These are phyloP conservation scores for Kazachstania africana DNA, from an alignment of 805 yeast genomes.

Conservation along the genomic window DNA sequence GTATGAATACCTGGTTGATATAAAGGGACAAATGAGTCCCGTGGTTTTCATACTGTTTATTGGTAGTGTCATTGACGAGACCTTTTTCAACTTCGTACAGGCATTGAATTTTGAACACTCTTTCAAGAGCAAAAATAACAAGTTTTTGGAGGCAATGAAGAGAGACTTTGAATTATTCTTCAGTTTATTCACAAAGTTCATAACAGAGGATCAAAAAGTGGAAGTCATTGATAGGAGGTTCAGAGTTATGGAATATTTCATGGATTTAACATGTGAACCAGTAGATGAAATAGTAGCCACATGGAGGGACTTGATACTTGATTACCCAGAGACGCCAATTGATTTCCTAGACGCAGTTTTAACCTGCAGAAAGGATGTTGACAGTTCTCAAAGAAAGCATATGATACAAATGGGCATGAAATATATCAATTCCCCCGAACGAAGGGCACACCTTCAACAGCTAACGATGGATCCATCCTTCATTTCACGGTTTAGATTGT, in stretches of 20 bases:
- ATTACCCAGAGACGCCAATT: constrained; percentile 69
- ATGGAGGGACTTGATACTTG: constrained; percentile 50
- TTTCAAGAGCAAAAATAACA: constrained; percentile 32
- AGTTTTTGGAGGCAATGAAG: constrained; percentile 40
- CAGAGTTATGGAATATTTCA: constrained; percentile 47
- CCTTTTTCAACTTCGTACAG: constrained; percentile 37
- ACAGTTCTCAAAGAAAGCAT: constrained; percentile 18
- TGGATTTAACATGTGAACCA: constrained; percentile 41
- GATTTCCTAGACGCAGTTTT: constrained; percentile 58
- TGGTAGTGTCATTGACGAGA: constrained; percentile 42
- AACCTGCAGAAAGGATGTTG: constrained; percentile 30
- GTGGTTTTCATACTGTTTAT: constrained; percentile 42
- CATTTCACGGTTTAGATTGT: constrained; percentile 5
- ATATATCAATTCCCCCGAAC: constrained; percentile 12
- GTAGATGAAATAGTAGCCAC: constrained; percentile 38
- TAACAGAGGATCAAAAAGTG: constrained; percentile 26
- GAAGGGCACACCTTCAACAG: constrained; percentile 6
- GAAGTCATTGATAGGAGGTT: constrained; percentile 38
- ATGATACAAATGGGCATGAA: constrained; percentile 11
- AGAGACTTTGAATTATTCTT: constrained; percentile 49
- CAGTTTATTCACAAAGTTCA: constrained; percentile 37
- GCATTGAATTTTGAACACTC: constrained; percentile 34
- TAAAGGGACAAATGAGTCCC: constrained; percentile 40
- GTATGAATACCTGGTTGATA: constrained; percentile 62
- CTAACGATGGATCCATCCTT: constrained; percentile 5